Evolutionary conservation across 768 basidiomycete genomes (phyloP), one percentile per base, ranked within the genome.

Genomic region (Kwoniella botswanensis): DNA sequence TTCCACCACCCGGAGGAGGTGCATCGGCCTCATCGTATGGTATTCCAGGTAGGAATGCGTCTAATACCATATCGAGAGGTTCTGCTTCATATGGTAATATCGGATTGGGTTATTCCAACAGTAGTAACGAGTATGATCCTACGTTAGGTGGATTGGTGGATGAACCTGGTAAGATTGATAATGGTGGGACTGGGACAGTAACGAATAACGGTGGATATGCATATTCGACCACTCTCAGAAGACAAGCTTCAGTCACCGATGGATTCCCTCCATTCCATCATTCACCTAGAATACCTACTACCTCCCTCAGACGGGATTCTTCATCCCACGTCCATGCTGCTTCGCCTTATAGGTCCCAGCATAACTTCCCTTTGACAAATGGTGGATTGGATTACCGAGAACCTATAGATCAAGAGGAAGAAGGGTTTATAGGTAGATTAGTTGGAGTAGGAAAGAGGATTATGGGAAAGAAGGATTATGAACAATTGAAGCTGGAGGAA

Each of bases 211-310:
- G 74, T 4, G 65, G 63, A 5, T 81, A 76, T 55, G 79, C 79
- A n/a, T 81, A 81, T 68, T 77, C 76, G 12, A 81, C 79, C 1
- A 81, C 79, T 9, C 54, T 81, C 4, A 54, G 79, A 29, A 63
- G 79, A 44, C 79, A 81, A 24, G 61, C 70, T 24, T 70, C 64
- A 15, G 17, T 66, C 13, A 68, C 73, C 15, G 71, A 64, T 9
- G 60, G 67, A 13, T 70, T 72, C 50, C 67, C 70, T 10, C 15
- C 61, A n/a, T 67, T 65, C 15, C 70, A 50, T 63, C 60, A 53
- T 52, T 46, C 70, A 29, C 65, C 65, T 29, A 59, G 57, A 35
- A 54, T 63, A 46, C 42, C 56, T 21, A 59, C 42, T 9, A 2
- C n/a, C 4, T 43, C 65, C 7, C 42, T 55, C 13, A 22, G 65